A percentile compares a stretch with the other conserved stretches of the same genome.
Evolutionary conservation across 2,329 filamentous ascomycete genomes (phyloP).

Genomic region (Apiospora rasikravindrae): DNA sequence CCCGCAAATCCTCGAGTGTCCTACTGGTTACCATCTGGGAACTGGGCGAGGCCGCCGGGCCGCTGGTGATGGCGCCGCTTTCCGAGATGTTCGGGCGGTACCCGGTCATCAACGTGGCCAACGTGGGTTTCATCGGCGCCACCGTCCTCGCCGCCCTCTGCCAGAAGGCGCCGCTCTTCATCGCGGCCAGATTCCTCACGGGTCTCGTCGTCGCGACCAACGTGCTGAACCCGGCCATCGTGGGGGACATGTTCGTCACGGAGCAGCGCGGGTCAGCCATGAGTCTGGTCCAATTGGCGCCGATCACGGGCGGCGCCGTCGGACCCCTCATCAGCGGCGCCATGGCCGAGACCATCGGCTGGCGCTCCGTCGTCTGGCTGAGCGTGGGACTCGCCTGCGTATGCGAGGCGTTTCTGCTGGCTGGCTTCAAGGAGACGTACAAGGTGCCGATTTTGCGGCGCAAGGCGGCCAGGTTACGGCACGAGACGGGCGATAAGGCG

Average conservation of each 20-base stretch:
- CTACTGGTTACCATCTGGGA: constrained; percentile 76
- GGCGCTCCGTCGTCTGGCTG: constrained; percentile 59
- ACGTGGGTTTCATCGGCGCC: constrained; percentile 54
- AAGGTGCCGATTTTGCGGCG: constrained; percentile 58
- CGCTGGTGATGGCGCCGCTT: constrained; percentile 64
- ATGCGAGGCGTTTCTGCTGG: constrained; percentile 57
- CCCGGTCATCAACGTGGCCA: constrained; percentile 58
- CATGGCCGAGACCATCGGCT: constrained; percentile 59
- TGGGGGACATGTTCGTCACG: constrained; percentile 65
- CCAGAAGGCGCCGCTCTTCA: constrained; percentile 51
- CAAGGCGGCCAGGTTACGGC: constrained; percentile 41
- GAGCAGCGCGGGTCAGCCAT: constrained; percentile 65
- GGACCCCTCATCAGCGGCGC: constrained; percentile 61
- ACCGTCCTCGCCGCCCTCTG: constrained; percentile 54
- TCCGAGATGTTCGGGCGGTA: constrained; percentile 65
- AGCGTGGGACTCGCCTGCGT: constrained; percentile 50
- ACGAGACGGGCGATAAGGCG: constrained; percentile 37
- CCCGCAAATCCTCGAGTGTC: constrained; percentile 53
- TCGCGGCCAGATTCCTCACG: constrained; percentile 60
- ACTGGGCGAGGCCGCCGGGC: constrained; percentile 67
- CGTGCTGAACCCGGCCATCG: constrained; percentile 66
- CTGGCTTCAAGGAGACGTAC: constrained; percentile 65
- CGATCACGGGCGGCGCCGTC: constrained; percentile 61
- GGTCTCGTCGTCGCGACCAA: constrained; percentile 69
- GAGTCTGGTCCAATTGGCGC: constrained; percentile 61